Evolutionary conservation across 768 basidiomycete species (phyloP), one percentile per base, ranked within the genome.

Genomic region (Neoboletus subvelutipes): DNA sequence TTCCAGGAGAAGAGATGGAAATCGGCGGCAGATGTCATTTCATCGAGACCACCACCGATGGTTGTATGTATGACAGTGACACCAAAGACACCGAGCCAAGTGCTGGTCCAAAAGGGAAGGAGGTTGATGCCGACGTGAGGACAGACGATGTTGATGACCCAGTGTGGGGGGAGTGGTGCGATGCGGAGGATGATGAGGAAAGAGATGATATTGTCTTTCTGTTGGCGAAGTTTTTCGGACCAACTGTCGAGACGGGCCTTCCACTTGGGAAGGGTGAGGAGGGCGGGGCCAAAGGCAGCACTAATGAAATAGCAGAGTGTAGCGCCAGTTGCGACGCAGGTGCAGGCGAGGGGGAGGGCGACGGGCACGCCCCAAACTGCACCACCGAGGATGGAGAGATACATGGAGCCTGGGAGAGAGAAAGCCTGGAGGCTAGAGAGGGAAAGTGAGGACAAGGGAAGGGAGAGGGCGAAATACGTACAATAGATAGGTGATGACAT

Each of bases 381-480:
- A 34, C 96, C 96, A 20, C 91, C 94, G 13, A 98, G 85, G 66
- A 98, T 97, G 52, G 94, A 94, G 47, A 98, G 83, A 69, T 98
- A 98, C 94, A 98, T 96, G 42, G 94, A 96, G 1, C 95, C 95
- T 0, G 96, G 95, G 15, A 98, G 81, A 8, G 94, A 95, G 75
- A 98, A 98, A 0, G 94, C 93, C 78, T 98, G 95, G 8, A 98
- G 79, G 75, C 94, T 96, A 67, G 22, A 12, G 26, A 22, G 50
- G 22, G 57, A 41, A 42, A 45, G 60, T 62, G 55, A 67, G 55
- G n/a, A 34, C 31, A 24, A 29, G 51, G 17, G 5, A 17, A 24
- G 47, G 26, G n/a, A 43, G 46, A 49, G 34, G 60, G 11, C 60
- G 54, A 34, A 50, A 50, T 40, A 82, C 92, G 60, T 63, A 95